Evolutionary conservation across 2,329 filamentous ascomycete genomes (phyloP), one percentile per base, ranked within the genome.

Genomic region (Cryphonectria japonica): DNA sequence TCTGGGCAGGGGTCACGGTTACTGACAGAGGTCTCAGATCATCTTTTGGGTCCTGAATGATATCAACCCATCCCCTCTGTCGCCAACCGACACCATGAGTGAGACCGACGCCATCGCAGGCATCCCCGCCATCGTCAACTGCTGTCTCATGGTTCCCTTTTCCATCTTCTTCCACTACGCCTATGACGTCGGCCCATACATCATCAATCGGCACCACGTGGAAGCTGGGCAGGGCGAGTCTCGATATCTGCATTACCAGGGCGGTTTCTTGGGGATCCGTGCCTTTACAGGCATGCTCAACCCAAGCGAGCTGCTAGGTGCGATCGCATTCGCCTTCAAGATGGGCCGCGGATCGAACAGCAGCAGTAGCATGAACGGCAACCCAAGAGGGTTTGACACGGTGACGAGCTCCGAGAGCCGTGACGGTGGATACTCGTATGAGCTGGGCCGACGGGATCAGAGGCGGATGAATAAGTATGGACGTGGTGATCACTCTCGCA

Each of bases 61-160:
- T 59, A 73, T 70, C 29, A 70, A 72, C 2, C 67, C 50, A 8
- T 52, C 66, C 2, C 43, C 61, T 6, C 67, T 78, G 26, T 72
- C 73, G 34, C 72, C 74, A 1, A 78, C 71, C 8, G 50, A 67
- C 6, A 76, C 68, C 1, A 69, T 76, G 68, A 76, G 74, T 57
- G 73, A 75, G 43, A 72, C 74, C 6, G 75, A 77, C 34, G 66
- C 77, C 46, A 72, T 75, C 60, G 74, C 75, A 54, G 76, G 75
- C 2, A 75, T 77, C 26, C 76, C 73, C 0, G 72, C 70, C 41
- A 72, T 78, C 54, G 71, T 76, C 39, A 73, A 72, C 66, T 77
- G 75, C 64, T 57, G 76, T n/a, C 72, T 77, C 65, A 77, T 76
- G 77, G 71, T 77, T 1, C 76, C 75, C 11, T 72, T 76, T 43